These are phyloP conservation scores for Rhodamnia argentea DNA, from an alignment of 345 rosid species.

Conservation along the genomic window DNA sequence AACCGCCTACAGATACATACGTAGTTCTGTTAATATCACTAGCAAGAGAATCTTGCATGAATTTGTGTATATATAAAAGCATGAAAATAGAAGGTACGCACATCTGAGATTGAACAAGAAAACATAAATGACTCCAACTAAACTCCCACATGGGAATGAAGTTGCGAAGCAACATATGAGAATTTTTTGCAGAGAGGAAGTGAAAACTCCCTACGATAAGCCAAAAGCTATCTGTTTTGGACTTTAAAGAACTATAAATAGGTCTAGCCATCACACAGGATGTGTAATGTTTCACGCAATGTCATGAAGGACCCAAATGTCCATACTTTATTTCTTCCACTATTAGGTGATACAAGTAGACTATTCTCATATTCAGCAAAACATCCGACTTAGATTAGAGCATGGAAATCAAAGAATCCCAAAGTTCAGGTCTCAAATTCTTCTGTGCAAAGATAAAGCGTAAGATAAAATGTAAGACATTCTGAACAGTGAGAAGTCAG, in stretches of 20 bases:
- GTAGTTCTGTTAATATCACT: not conserved
- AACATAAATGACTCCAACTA: not conserved
- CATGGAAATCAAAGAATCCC: not conserved
- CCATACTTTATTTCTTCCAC: not conserved
- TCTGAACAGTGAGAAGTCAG: too few relatives aligned
- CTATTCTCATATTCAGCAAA: not conserved
- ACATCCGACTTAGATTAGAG: not conserved
- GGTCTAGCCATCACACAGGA: not conserved
- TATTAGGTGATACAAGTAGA: not conserved
- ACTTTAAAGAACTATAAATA: not conserved
- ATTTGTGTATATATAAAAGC: not conserved
- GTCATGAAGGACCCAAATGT: not conserved
- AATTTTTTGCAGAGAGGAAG: too few relatives aligned
- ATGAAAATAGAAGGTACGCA: not conserved
- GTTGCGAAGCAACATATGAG: not conserved
- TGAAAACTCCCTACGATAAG: not conserved
- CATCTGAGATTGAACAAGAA: not conserved
- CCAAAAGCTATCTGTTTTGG: not conserved
- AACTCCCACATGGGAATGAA: not conserved
- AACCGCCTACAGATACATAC: conserved; percentile 36
- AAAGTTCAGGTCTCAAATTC: not conserved
- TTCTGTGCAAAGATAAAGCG: not conserved
- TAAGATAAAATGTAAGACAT: too few relatives aligned
- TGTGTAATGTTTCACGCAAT: not conserved
- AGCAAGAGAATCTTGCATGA: not conserved